A percentile compares a stretch with the other conserved stretches of the same genome.
These are phyloP conservation scores for Chrysanthemum lavandulifolium DNA, from an alignment of 129 eudicot genomes.

Conservation along the genomic window DNA sequence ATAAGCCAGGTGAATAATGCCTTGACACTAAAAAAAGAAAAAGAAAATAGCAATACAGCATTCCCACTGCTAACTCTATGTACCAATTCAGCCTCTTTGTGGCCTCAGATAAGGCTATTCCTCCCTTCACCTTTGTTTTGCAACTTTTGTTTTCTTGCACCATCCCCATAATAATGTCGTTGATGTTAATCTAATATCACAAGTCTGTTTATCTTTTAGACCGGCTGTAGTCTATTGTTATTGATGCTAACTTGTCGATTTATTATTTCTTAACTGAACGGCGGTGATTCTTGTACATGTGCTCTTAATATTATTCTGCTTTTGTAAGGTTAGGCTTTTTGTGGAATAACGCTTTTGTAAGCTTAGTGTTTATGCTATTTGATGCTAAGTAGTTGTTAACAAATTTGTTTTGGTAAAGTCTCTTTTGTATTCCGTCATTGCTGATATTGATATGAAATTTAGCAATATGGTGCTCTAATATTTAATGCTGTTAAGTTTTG, in stretches of 20 bases:
- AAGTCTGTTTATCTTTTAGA: not conserved
- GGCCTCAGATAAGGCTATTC: not conserved
- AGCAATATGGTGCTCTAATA: not conserved
- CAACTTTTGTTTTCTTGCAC: not conserved
- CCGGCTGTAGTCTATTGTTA: not conserved
- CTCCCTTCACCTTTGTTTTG: conserved; percentile 6
- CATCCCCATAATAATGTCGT: not conserved
- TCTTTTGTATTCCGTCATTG: not conserved
- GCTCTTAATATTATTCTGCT: not conserved
- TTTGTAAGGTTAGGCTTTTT: not conserved
- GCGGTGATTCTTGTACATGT: not conserved
- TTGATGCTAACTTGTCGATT: not conserved
- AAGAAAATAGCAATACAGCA: not conserved
- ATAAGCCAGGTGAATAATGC: not conserved
- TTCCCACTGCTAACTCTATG: not conserved
- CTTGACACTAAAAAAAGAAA: no score
- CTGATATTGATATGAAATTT: not conserved
- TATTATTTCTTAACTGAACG: not conserved
- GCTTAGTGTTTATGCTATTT: not conserved
- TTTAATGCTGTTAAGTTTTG: not conserved
- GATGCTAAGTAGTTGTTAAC: not conserved
- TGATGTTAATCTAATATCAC: not conserved
- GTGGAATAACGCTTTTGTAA: not conserved
- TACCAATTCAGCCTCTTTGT: not conserved
- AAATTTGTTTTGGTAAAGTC: not conserved